A percentile compares a stretch with the other conserved stretches of the same genome.
These are phyloP conservation scores for Viridothelium virens DNA, from an alignment of 495 filamentous ascomycete genomes.

Conservation along the genomic window DNA sequence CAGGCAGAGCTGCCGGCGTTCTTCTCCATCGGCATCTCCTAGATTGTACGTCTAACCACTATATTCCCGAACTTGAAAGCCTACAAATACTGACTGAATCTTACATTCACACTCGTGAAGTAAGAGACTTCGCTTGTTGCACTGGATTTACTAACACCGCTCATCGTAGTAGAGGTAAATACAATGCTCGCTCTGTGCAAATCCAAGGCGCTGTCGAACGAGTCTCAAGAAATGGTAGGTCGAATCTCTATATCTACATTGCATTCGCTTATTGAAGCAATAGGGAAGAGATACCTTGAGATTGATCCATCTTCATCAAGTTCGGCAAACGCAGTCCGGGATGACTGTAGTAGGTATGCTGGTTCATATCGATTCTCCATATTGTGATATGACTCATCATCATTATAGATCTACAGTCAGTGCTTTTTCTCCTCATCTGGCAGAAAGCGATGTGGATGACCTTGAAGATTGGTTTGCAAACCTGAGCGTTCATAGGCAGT, in stretches of 20 bases:
- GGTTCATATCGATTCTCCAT: not conserved
- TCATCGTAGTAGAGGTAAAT: too few species aligned
- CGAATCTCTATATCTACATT: not conserved
- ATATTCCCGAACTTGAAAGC: not conserved
- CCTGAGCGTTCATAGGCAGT: not conserved
- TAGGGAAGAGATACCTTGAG: not conserved
- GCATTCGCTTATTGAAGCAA: not conserved
- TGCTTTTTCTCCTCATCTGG: not conserved
- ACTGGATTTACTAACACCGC: too few species aligned
- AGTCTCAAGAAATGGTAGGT: not conserved
- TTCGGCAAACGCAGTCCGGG: not conserved
- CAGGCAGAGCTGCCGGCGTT: not conserved
- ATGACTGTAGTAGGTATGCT: not conserved
- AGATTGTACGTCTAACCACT: not conserved
- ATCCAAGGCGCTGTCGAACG: not conserved
- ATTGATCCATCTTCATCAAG: slow-evolving; percentile 3
- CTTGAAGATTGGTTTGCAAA: not conserved
- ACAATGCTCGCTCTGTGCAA: not conserved
- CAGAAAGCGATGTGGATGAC: not conserved
- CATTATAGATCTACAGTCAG: not conserved
- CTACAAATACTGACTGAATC: too few species aligned
- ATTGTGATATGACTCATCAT: not conserved
- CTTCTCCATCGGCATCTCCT: not conserved
- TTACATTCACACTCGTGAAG: too few species aligned
- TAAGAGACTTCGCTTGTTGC: too few species aligned